Conservation (phyloP, 2,329 filamentous ascomycete species). For the Anthostomella pinea region DNA sequence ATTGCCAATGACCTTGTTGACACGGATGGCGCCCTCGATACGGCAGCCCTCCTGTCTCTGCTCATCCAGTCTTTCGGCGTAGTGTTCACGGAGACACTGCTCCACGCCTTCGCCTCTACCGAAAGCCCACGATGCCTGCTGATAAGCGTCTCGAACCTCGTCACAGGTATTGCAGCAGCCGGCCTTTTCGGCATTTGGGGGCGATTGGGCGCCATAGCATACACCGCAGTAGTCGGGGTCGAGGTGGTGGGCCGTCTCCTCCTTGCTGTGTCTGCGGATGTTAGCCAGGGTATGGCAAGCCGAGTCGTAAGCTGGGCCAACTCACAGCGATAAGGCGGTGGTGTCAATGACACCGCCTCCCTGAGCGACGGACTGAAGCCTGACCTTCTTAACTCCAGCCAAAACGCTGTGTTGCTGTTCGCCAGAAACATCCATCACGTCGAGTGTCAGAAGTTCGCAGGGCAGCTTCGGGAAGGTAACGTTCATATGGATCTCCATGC, state of each 20-base stretch:
- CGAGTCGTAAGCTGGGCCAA: constrained; percentile 12
- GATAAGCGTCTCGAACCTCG: constrained; percentile 94
- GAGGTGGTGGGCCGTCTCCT: constrained; percentile 71
- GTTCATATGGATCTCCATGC: constrained; percentile 99
- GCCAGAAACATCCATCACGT: constrained; percentile 98
- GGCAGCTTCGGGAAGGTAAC: constrained; percentile 91
- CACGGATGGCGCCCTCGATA: constrained; percentile 84
- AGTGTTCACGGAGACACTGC: constrained; percentile 94
- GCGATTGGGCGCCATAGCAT: constrained; percentile 83
- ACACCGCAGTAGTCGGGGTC: constrained; percentile 89
- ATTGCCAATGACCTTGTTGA: constrained; percentile 98
- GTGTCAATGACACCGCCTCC: constrained; percentile 74
- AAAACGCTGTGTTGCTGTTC: constrained; percentile 94
- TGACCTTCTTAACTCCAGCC: constrained; percentile 89
- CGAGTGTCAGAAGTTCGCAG: constrained; percentile 91
- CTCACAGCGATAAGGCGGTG: constrained; percentile 65
- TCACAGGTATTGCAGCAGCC: constrained; percentile 97
- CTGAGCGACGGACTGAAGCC: constrained; percentile 68
- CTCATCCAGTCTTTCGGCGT: constrained; percentile 80
- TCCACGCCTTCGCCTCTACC: constrained; percentile 88
- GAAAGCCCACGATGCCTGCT: constrained; percentile 86
- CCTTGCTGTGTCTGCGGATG: constrained; percentile 57
- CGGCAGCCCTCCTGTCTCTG: constrained; percentile 92
- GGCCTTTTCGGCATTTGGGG: constrained; percentile 67
- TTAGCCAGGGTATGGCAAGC: constrained; percentile 4